Evolutionary conservation across 805 yeast genomes (phyloP).

Genomic region (Yarrowia deformans): DNA sequence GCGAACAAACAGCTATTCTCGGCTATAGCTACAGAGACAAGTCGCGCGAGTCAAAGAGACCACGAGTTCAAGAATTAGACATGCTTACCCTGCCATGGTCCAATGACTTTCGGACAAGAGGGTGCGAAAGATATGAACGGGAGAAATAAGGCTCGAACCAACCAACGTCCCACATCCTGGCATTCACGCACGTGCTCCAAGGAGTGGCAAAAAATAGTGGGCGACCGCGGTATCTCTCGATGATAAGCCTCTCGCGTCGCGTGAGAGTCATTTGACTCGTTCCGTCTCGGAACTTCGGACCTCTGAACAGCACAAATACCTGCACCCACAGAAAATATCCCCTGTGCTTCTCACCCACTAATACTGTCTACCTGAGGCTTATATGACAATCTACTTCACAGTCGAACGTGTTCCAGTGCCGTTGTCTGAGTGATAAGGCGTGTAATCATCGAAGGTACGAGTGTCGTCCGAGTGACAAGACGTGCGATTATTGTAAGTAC

Average conservation of each 20-base stretch:
- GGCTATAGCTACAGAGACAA: background rate
- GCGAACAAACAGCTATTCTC: background rate
- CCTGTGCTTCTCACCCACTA: background rate
- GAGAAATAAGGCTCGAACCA: constrained; percentile 1
- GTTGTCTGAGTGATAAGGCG: too few species aligned
- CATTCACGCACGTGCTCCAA: constrained; percentile 4
- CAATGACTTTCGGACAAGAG: background rate
- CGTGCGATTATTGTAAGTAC: too few species aligned
- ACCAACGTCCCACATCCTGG: constrained; percentile 8
- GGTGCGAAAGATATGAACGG: background rate
- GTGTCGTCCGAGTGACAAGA: too few species aligned
- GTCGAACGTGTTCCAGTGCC: too few species aligned
- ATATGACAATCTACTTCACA: background rate
- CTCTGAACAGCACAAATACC: too few species aligned
- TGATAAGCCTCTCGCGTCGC: background rate
- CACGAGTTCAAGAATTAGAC: background rate
- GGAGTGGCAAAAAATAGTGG: background rate
- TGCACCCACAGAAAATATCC: too few species aligned
- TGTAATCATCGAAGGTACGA: too few species aligned
- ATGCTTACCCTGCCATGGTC: background rate
- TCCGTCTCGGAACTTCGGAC: too few species aligned
- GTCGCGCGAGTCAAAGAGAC: background rate
- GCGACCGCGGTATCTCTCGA: background rate
- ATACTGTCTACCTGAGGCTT: background rate
- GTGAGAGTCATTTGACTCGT: background rate